Evolutionary conservation across 1,284 basidiomycete genomes (phyloP).

Genomic region (Pseudozyma sp.): DNA sequence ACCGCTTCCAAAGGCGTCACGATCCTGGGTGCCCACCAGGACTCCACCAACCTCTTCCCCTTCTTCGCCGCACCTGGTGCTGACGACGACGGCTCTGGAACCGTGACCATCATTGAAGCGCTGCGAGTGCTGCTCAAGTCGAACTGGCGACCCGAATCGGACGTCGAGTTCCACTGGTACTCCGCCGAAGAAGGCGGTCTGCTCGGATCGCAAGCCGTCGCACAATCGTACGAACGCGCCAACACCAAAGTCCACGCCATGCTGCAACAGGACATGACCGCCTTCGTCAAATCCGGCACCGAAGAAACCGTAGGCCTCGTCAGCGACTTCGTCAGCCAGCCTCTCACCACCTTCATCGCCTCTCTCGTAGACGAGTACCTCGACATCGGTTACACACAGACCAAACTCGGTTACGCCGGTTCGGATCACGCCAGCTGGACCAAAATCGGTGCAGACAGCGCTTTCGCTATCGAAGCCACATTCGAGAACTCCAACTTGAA

Average conservation of each 20-base stretch:
- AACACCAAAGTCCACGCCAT: slow-evolving; percentile 80
- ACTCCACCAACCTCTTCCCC: slow-evolving; percentile 72
- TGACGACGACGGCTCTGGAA: slow-evolving; percentile 90
- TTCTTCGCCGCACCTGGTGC: slow-evolving; percentile 69
- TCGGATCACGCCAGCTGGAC: slow-evolving; percentile 75
- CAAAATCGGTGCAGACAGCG: slow-evolving; percentile 68
- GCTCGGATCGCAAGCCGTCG: slow-evolving; percentile 91
- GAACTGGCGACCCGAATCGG: slow-evolving; percentile 78
- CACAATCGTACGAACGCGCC: slow-evolving; percentile 78
- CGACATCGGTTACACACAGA: slow-evolving; percentile 69
- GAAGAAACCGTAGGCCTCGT: slow-evolving; percentile 89
- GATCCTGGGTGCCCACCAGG: slow-evolving; percentile 86
- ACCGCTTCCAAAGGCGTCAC: slow-evolving; percentile 70
- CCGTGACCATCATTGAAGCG: slow-evolving; percentile 89
- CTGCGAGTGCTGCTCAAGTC: slow-evolving; percentile 84
- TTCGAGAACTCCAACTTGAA: slow-evolving; percentile 62
- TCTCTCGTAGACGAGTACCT: slow-evolving; percentile 77
- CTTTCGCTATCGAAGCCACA: slow-evolving; percentile 67
- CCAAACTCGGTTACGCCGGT: slow-evolving; percentile 91
- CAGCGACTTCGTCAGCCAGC: slow-evolving; percentile 82
- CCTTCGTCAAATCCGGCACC: slow-evolving; percentile 92
- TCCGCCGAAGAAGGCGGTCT: slow-evolving; percentile 93
- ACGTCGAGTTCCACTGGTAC: slow-evolving; percentile 96
- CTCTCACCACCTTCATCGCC: slow-evolving; percentile 81
- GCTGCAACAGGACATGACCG: slow-evolving; percentile 74